These are phyloP conservation scores for Fagus sylvatica DNA, from an alignment of 306 rosid species.

Conservation along the genomic window DNA sequence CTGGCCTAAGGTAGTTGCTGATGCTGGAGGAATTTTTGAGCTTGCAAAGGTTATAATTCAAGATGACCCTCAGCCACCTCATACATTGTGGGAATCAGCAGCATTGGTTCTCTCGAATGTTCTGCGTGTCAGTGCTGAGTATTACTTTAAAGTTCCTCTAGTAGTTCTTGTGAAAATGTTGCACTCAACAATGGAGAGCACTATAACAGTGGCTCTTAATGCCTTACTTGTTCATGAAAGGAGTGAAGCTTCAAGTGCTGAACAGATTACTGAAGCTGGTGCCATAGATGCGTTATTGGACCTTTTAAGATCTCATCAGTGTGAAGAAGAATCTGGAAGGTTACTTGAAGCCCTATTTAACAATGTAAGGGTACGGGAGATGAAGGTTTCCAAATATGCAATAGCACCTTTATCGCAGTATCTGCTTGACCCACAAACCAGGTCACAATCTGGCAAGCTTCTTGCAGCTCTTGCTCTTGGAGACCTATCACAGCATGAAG, in stretches of 20 bases:
- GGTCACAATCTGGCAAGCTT: constrained; percentile 81
- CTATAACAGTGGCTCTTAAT: constrained; percentile 70
- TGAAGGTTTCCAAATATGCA: constrained; percentile 88
- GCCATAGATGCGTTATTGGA: constrained; percentile 77
- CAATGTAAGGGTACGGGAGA: constrained; percentile 84
- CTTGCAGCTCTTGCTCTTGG: constrained; percentile 92
- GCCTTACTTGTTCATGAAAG: constrained; percentile 76
- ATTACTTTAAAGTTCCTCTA: constrained; percentile 90
- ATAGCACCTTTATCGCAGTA: constrained; percentile 93
- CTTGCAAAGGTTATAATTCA: constrained; percentile 94
- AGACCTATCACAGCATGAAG: constrained; percentile 87
- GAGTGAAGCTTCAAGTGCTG: constrained; percentile 75
- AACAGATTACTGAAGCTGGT: constrained; percentile 91
- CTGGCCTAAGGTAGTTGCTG: constrained; percentile 98
- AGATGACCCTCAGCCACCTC: constrained; percentile 97
- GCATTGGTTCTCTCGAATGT: constrained; percentile 92
- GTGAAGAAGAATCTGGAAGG: constrained; percentile 87
- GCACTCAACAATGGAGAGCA: constrained; percentile 80
- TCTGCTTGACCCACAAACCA: constrained; percentile 88
- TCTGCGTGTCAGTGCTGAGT: constrained; percentile 66
- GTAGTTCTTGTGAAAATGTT: constrained; percentile 91
- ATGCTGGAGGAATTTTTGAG: constrained; percentile 94
- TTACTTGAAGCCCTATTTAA: constrained; percentile 89
- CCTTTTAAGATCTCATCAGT: constrained; percentile 91
- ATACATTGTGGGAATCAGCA: constrained; percentile 89